Evolutionary conservation across 805 yeast genomes (phyloP).

Genomic region (Saccharomycopsis javanensis): DNA sequence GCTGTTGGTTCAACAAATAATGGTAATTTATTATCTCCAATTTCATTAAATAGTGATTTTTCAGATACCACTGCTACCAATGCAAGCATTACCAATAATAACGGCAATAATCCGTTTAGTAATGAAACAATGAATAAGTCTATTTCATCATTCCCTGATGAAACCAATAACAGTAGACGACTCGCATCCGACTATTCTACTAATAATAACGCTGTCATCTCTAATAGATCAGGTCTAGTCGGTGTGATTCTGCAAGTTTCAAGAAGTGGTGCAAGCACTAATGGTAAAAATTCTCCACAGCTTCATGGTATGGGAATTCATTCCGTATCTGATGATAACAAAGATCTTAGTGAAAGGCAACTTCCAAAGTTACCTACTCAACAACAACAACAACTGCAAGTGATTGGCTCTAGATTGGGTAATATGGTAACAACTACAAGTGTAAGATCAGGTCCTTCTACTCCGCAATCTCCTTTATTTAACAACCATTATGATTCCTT

Average conservation of each 20-base stretch:
- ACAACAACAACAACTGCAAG: neutral
- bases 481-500: neutral
- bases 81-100: neutral
- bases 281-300: slow-evolving; percentile 1
- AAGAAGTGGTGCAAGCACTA: neutral
- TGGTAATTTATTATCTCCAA: slow-evolving; percentile 12
- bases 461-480: slow-evolving; percentile 9
- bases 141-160: neutral
- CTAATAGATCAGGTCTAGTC: neutral
- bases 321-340: neutral
- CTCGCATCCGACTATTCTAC: neutral
- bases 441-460: slow-evolving; percentile 10
- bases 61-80: neutral
- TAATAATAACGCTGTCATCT: neutral
- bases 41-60: slow-evolving; percentile 6
- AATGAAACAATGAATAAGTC: neutral
- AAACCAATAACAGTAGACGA: neutral
- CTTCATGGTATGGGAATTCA: neutral
- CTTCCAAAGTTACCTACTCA: neutral
- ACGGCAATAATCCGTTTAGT: slow-evolving; percentile 11
- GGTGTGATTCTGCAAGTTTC: neutral
- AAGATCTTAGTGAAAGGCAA: neutral
- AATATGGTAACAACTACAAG: neutral
- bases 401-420: neutral
- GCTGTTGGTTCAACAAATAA: neutral